Evolutionary conservation across 495 filamentous ascomycete species (phyloP).

Genomic region (Rostrohypoxylon terebratum): DNA sequence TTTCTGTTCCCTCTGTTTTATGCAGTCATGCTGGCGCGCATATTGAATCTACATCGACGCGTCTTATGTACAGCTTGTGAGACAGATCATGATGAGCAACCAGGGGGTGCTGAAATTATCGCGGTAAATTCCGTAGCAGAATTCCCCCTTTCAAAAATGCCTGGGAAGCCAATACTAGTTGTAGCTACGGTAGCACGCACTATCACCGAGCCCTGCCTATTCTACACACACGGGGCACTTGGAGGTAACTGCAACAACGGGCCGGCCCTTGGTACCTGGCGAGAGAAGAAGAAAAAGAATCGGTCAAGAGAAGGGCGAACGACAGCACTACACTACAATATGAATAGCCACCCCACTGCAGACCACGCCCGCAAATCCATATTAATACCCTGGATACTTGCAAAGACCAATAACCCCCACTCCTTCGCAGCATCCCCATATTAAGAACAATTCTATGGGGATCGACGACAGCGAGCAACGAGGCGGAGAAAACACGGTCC

Average conservation of each 20-base stretch:
- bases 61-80: conserved; percentile 23
- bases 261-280: conserved; percentile 33
- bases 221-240: conserved; percentile 11
- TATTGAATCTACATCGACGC: conserved; percentile 23
- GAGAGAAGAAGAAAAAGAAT: conserved; percentile 22
- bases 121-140: conserved; percentile 39
- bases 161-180: conserved; percentile 7
- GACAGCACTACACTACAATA: conserved; percentile 23
- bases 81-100: conserved; percentile 31
- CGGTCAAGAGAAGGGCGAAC: conserved; percentile 38
- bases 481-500: conserved; percentile 32
- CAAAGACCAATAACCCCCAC: conserved; percentile 28
- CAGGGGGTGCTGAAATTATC: conserved; percentile 7
- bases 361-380: conserved; percentile 39
- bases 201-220: conserved; percentile 12
- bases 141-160: conserved; percentile 15
- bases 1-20: conserved; percentile 18
- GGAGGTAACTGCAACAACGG: conserved; percentile 39
- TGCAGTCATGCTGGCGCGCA: conserved; percentile 39
- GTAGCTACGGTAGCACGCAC: conserved; percentile 21
- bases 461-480: conserved; percentile 18
- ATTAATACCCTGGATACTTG: conserved; percentile 19
- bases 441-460: conserved; percentile 40
- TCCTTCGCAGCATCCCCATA: conserved; percentile 38
- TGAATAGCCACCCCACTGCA: conserved; percentile 27